Base-by-base conservation (phyloP, 768 basidiomycete species). In the Coprinellus aureogranulatus region DNA sequence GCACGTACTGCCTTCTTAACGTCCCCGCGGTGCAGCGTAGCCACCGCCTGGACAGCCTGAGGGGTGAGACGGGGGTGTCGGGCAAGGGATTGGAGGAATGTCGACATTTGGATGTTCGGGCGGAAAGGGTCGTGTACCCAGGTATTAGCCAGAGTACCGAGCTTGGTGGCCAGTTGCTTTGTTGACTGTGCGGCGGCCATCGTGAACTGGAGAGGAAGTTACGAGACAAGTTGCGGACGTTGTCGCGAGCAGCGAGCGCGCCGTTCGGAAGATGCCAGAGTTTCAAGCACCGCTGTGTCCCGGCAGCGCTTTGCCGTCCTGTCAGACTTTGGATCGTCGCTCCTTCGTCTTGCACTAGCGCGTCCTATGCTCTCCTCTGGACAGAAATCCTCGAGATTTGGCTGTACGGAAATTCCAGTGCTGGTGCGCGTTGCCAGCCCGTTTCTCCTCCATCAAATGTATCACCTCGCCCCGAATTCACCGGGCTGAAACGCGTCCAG, bases 81-180 rank as follows among this genome's bases (percentile, higher is more conserved):
- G 0, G 88, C 77, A 57, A 92, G 77, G 0, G 87, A 84, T 27
- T 77, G 70, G 37, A 92, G 75, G 62, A 92, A 85, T 1, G 69
- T 79, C 61, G 81, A 82, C 30, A 92, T 77, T 72, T 92, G 90
- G 8, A 92, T 66, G 60, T 89, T 86, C 1, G 89, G 89, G 2
- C 90, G 81, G 67, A 92, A 88, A 0, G 88, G 88, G 63, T 93
- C 90, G 12, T 70, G 72, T 16, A 82, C 79, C 88, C 90, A 93
- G 39, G 77, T 68, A 42, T 79, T 71, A 1, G 87, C 88, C 49
- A 90, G 80, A 10, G 70, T 64, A 41, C 69, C 71, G 61, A 91
- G 77, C 64, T 81, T 79, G 57, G 79, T 76, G 0, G 78, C 71
- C 14, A 82, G 67, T 59, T 76, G 77, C 54, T 65, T 66, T n/a